Conservation (phyloP, 257 asterid species). For the Anisodus acutangulus region DNA sequence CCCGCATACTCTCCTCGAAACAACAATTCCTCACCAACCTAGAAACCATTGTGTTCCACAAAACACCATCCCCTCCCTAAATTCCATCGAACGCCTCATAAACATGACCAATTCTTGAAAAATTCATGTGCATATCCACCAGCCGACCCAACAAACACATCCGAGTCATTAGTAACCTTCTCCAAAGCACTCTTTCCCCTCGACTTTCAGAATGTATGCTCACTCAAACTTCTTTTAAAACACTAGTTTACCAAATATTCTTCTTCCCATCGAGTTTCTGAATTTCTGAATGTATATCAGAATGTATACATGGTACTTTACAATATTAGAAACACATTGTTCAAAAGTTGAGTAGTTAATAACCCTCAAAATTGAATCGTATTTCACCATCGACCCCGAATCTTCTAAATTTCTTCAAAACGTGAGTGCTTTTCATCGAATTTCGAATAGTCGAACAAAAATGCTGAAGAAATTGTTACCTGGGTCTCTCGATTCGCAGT, state of each 20-base stretch:
- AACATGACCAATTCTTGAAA: slow-evolving; percentile 52
- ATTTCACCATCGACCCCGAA: not conserved
- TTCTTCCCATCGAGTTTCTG: no score
- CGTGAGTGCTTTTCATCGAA: not conserved
- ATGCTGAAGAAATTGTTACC: no score
- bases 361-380: not conserved
- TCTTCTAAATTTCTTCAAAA: not conserved
- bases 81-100: slow-evolving; percentile 77
- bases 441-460: no score
- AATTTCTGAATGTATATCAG: not conserved
- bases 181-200: no score
- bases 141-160: slow-evolving; percentile 89
- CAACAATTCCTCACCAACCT: slow-evolving; percentile 74
- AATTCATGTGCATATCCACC: slow-evolving; percentile 57
- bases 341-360: not conserved
- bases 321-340: no score
- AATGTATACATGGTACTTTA: not conserved
- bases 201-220: no score
- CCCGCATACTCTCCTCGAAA: slow-evolving; percentile 49
- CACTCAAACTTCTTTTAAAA: no score
- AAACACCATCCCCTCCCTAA: slow-evolving; percentile 67
- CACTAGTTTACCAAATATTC: no score
- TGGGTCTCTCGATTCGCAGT: no score
- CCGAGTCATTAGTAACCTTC: slow-evolving; percentile 27
- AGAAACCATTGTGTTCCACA: slow-evolving; percentile 82